phyloP scores from a whole-genome alignment of 1,139 yeast species.

The Taiozyma onychis region DNA sequence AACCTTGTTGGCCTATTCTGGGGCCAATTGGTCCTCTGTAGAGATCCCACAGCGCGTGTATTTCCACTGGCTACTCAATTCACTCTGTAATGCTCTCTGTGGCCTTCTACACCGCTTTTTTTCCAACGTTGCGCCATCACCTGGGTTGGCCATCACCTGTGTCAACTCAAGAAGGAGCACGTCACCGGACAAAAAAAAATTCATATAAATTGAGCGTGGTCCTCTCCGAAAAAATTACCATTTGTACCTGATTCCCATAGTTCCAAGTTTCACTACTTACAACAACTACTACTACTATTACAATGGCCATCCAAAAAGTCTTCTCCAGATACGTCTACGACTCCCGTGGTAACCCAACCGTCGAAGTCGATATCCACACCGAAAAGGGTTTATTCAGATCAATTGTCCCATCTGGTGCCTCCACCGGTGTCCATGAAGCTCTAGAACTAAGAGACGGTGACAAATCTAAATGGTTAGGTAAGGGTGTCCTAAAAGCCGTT shows the following conservation, averaged over 20 bases:
- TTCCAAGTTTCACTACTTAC: not conserved
- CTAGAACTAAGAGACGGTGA: conserved; percentile 94
- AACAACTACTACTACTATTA: conserved; percentile 3
- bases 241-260: not conserved
- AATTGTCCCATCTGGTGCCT: conserved; percentile 95
- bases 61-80: not conserved
- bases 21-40: not conserved
- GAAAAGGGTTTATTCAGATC: conserved; percentile 85
- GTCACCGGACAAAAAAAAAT: not conserved
- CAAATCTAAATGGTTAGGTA: conserved; percentile 90
- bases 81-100: not conserved
- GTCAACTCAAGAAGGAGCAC: not conserved
- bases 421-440: conserved; percentile 94
- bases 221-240: not conserved
- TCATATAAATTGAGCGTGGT: not conserved
- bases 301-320: conserved; percentile 42
- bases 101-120: not conserved
- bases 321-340: conserved; percentile 93
- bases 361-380: conserved; percentile 88
- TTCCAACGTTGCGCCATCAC: not conserved
- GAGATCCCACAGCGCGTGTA: not conserved
- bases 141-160: not conserved
- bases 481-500: conserved; percentile 92
- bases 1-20: not conserved
- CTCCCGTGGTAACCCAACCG: conserved; percentile 98